Evolutionary conservation across 2,329 filamentous ascomycete genomes (phyloP).

Genomic region (Aspergillus fijiensis): DNA sequence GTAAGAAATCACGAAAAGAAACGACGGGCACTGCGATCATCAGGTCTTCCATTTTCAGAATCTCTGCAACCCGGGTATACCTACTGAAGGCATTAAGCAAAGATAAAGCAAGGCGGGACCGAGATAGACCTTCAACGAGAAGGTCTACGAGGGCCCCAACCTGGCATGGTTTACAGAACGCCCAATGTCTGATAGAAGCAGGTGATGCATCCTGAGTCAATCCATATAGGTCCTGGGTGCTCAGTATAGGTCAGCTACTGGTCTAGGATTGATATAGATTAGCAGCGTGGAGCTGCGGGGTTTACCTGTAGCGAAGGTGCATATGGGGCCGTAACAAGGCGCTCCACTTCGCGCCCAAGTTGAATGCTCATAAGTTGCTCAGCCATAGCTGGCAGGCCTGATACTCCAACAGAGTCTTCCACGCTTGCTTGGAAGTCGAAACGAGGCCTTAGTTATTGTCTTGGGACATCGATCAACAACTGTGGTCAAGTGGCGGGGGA

Average conservation of each 20-base stretch:
- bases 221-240: constrained; percentile 31
- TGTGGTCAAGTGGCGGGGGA: not conserved
- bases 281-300: constrained; percentile 6
- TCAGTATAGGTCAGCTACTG: constrained; percentile 9
- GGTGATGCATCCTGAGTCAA: constrained; percentile 31
- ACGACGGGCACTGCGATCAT: constrained; percentile 28
- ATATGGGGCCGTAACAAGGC: constrained; percentile 50
- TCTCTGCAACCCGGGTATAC: not conserved
- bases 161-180: constrained; percentile 51
- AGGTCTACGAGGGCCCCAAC: constrained; percentile 46
- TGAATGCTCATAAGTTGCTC: constrained; percentile 16
- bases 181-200: constrained; percentile 46
- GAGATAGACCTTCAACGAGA: constrained; percentile 51
- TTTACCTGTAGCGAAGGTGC: constrained; percentile 52
- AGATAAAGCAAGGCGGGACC: constrained; percentile 52
- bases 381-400: constrained; percentile 23
- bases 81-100: constrained; percentile 53
- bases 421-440: not conserved
- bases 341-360: constrained; percentile 46
- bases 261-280: not conserved
- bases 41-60: constrained; percentile 9
- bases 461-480: not conserved
- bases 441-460: not conserved
- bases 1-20: constrained; percentile 33
- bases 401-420: not conserved